Evolutionary conservation across 345 rosid genomes (phyloP).

Genomic region (Euphorbia lathyris): DNA sequence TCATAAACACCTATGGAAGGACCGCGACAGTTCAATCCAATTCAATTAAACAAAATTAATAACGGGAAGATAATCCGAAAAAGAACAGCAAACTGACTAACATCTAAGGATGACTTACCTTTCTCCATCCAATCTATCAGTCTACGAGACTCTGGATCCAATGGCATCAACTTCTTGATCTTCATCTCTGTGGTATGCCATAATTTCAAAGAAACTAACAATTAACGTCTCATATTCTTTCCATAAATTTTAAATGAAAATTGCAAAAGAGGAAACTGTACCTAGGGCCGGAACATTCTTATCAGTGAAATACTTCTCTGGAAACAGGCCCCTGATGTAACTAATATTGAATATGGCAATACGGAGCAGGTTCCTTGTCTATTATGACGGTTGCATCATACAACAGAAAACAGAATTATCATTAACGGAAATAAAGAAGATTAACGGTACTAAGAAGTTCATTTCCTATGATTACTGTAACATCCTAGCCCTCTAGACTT

Average conservation of each 20-base stretch:
- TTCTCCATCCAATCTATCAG: constrained; percentile 99
- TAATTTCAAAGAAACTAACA: constrained; percentile 7
- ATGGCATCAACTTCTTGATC: constrained; percentile 96
- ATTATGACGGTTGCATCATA: constrained; percentile 5
- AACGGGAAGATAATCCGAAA: not conserved
- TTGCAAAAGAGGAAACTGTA: constrained; percentile 17
- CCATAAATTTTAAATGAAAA: not conserved
- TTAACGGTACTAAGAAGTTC: not conserved
- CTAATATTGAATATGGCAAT: constrained; percentile 96
- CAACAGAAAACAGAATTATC: constrained; percentile 9
- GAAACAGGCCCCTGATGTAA: constrained; percentile 93
- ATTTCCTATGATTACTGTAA: not conserved
- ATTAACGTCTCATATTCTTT: not conserved
- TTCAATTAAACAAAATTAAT: not conserved
- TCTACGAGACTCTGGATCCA: constrained; percentile 92
- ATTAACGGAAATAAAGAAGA: not conserved
- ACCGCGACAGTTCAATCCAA: not conserved
- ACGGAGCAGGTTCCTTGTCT: constrained; percentile 93
- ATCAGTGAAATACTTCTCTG: constrained; percentile 90
- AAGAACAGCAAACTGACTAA: not conserved
- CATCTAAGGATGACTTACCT: constrained; percentile 39
- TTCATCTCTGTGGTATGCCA: constrained; percentile 59
- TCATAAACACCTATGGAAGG: constrained; percentile 70
- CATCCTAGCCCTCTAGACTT: not conserved
- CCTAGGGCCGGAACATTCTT: constrained; percentile 97